Conservation (phyloP, 345 rosid species). For the Aquilaria sinensis region DNA sequence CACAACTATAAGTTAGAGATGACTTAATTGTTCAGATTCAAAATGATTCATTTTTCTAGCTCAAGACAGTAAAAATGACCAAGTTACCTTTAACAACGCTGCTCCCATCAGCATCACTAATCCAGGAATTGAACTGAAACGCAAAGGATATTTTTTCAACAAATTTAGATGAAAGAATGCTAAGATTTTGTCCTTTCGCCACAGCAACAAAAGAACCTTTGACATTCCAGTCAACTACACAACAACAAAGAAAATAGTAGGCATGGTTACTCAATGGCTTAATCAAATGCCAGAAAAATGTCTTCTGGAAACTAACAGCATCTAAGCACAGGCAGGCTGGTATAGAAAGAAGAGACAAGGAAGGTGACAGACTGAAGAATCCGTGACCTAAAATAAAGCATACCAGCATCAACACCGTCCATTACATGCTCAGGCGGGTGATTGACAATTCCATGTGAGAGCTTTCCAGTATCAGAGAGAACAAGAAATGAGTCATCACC, state of each 20-base stretch:
- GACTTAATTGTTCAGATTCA: too few species aligned
- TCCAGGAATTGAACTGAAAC: conserved; percentile 54
- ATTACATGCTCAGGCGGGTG: conserved; percentile 40
- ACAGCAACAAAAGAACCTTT: conserved; percentile 66
- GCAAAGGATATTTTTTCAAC: conserved; percentile 46
- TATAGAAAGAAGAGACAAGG: background rate
- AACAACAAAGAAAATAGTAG: conserved; percentile 11
- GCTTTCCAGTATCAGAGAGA: conserved; percentile 51
- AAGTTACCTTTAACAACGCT: conserved; percentile 57
- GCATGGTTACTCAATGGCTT: background rate
- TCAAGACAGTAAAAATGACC: background rate
- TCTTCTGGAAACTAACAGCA: too few species aligned
- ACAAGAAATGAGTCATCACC: conserved; percentile 47
- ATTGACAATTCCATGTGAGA: conserved; percentile 51
- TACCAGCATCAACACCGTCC: conserved; percentile 87
- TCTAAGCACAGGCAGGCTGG: background rate
- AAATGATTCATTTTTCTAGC: too few species aligned
- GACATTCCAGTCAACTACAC: conserved; percentile 72
- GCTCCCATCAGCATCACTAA: conserved; percentile 34
- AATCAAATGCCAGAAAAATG: background rate
- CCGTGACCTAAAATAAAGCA: conserved; percentile 3
- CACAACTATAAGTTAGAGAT: too few species aligned
- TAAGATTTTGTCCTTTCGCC: conserved; percentile 47
- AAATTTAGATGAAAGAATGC: conserved; percentile 61
- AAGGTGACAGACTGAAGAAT: background rate